These are phyloP conservation scores for Leishmania tarentolae DNA, from an alignment of 208 protist species.

Conservation along the genomic window DNA sequence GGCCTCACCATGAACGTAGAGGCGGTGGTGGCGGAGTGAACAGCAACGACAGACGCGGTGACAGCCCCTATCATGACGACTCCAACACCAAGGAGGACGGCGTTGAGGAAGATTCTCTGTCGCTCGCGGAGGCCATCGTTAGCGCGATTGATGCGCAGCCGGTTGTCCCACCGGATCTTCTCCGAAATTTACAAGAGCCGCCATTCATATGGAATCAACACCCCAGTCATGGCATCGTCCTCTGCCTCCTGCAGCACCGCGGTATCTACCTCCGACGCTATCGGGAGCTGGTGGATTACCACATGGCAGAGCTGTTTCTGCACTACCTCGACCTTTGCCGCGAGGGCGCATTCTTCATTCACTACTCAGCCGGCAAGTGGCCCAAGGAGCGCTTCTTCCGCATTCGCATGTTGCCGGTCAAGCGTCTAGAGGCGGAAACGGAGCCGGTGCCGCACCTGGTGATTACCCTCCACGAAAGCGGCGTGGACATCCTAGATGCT, in stretches of 20 bases:
- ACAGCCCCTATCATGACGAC: background rate
- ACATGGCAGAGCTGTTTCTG: conserved; percentile 82
- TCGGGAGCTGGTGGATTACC: conserved; percentile 73
- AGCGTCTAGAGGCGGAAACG: conserved; percentile 27
- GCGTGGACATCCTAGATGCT: conserved; percentile 52
- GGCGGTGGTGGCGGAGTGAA: background rate
- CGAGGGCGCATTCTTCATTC: conserved; percentile 77
- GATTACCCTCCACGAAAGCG: conserved; percentile 56
- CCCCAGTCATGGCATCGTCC: conserved; percentile 60
- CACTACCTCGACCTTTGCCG: conserved; percentile 67
- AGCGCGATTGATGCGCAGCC: conserved; percentile 45
- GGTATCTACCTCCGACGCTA: conserved; percentile 64
- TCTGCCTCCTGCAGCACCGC: conserved; percentile 59
- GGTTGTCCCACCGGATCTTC: conserved; percentile 59
- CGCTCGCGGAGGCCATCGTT: conserved; percentile 25
- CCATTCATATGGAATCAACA: conserved; percentile 59
- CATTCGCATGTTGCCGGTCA: conserved; percentile 64
- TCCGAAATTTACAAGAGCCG: conserved; percentile 28
- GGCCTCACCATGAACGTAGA: background rate
- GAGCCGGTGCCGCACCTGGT: conserved; percentile 56
- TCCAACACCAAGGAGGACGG: background rate
- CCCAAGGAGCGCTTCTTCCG: conserved; percentile 81
- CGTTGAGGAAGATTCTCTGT: conserved; percentile 4
- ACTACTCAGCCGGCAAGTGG: conserved; percentile 48
- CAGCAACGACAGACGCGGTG: background rate